Evolutionary conservation across 1,284 basidiomycete species (phyloP), one percentile per base, ranked within the genome.

Genomic region (Heterobasidion irregulare): DNA sequence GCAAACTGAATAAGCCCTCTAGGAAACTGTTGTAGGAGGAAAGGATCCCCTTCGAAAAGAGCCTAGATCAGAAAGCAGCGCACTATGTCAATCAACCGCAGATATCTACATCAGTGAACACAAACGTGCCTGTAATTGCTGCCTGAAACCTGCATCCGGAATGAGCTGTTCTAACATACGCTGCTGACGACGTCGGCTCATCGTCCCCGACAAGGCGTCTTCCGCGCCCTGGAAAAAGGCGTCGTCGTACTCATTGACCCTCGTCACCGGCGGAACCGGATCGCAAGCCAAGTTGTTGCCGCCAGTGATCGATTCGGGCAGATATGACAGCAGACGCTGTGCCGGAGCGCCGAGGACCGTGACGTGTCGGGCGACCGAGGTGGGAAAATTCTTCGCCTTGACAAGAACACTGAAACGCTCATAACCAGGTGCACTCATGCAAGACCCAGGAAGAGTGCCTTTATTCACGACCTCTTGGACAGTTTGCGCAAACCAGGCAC

Each of bases 311-410:
- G 70, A 61, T 2, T 76, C 72, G 0, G 89, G 90, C 55, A 93
- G 75, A 72, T 92, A 94, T 1, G 82, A 75, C 53, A 87, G 79
- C 6, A 89, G 68, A 34, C 76, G 74, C 10, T 79, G 76, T 57
- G 79, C 82, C 35, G 77, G 75, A 9, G 82, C 75, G 59, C 88
- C 84, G 54, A 84, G 79, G 16, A 91, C 85, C 51, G 87, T 72
- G 16, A 91, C 71, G 65, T 94, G 92, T 9, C 92, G 80, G 63
- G 85, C 91, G 46, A 87, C 72, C 12, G 82, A 79, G 59, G 74
- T 72, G 1, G 75, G 74, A 19, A 82, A 69, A 13, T 68, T 66
- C 10, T 68, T 62, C 13, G 69, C 66, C 15, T 69, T 61, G 63
- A 79, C 80, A n/a, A 79, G 69, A 0, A 65, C 61, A 26, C 76